Evolutionary conservation across 2,329 filamentous ascomycete species (phyloP), one percentile per base, ranked within the genome.

Genomic region (Chaetothyriales sp.): DNA sequence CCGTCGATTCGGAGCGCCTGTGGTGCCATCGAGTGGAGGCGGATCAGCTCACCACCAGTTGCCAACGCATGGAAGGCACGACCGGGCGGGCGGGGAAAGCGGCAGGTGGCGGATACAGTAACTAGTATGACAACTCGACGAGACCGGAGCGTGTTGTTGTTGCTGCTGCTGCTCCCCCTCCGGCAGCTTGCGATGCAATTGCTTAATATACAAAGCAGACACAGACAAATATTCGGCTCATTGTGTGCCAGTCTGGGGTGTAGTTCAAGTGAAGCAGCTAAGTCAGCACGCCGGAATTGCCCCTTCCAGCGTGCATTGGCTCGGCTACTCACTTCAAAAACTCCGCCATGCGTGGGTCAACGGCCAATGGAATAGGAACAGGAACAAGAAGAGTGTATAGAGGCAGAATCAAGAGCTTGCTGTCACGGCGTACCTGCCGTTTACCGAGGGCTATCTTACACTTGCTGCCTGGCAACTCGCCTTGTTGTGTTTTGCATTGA

Each of bases 1-100:
- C 92, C 85, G 63, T 95, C 87, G 62, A 98, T 90, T 20, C 79
- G 81, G 48, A 98, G 75, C 50, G 85, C 82, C 49, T 90, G 78
- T 19, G 80, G 73, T 55, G 83, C 73, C 88, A 94, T 95, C 46
- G n/a, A 46, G 9, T 45, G 29, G 15, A 18, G 43, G 22, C 8
- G 29, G 40, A 43, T 15, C 33, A 40, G 33, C 33, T 40, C 13
- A 15, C 33, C 15, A 13, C 33, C 46, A 48, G 50, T 18, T 18
- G 13, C 47, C 25, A 10, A 48, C 46, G 19, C 46, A 51, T 47
- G 28, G 43, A 46, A 46, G 46, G 40, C 18, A 46, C 28, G 40
- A 44, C 49, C 55, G 49, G 55, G 33, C 52, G 56, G 54, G 49
- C 51, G 54, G 52, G 49, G 52, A 29, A 22, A 19, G 37, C 10